phyloP scores from a whole-genome alignment of 345 rosid genomes.

The Mangifera indica region DNA sequence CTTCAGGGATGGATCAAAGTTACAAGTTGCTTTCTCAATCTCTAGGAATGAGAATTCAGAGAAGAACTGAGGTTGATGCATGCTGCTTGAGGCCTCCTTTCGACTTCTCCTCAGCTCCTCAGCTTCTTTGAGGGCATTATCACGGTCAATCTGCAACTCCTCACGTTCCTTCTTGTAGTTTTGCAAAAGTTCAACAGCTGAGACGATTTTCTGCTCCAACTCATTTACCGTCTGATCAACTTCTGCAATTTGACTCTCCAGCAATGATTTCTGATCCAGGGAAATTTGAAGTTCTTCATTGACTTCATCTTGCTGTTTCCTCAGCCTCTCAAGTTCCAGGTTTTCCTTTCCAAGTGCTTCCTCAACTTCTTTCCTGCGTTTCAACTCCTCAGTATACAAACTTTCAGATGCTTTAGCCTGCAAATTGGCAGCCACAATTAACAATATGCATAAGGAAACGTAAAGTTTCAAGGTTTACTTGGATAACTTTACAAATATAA shows the following conservation, averaged over 20 bases:
- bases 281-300: constrained; percentile 48
- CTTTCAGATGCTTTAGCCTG: constrained; percentile 66
- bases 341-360: constrained; percentile 55
- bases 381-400: constrained; percentile 54
- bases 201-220: constrained; percentile 71
- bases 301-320: constrained; percentile 43
- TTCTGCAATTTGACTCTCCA: constrained; percentile 57
- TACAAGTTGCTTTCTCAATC: constrained; percentile 64
- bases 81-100: constrained; percentile 50
- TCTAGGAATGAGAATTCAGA: constrained; percentile 69
- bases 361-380: constrained; percentile 66
- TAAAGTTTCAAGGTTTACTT: not conserved
- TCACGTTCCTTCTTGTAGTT: constrained; percentile 61
- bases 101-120: constrained; percentile 65
- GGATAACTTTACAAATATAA: not conserved
- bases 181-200: constrained; percentile 73
- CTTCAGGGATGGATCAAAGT: constrained; percentile 63
- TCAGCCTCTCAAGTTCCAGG: constrained; percentile 52
- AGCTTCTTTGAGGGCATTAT: constrained; percentile 78
- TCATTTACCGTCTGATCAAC: constrained; percentile 52
- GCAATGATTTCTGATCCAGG: constrained; percentile 41
- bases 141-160: constrained; percentile 66
- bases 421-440: constrained; percentile 15
- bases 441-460: constrained; percentile 11
- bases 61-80: constrained; percentile 49